phyloP scores from a whole-genome alignment of 2,329 filamentous ascomycete genomes.

The Phoma sp. region DNA sequence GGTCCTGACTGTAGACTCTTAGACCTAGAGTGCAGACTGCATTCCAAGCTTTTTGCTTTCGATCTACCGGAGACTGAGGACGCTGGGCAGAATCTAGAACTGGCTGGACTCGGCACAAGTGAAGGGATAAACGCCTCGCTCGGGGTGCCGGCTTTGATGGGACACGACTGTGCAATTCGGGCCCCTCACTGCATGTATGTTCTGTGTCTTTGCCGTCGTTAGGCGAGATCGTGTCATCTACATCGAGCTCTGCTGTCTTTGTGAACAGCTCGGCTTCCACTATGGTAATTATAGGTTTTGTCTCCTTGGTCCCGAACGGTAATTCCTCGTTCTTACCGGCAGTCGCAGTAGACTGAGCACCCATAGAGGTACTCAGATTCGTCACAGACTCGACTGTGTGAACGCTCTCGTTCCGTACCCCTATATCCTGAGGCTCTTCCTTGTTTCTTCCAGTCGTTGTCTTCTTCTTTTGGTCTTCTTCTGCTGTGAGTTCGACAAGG shows the following conservation, averaged over 20 bases:
- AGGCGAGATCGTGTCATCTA: neutral
- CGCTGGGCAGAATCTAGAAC: neutral
- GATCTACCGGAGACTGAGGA: slow-evolving; percentile 12
- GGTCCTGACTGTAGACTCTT: slow-evolving; percentile 54
- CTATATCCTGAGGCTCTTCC: slow-evolving; percentile 40
- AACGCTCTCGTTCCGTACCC: slow-evolving; percentile 13
- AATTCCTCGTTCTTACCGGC: neutral
- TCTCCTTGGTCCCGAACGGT: neutral
- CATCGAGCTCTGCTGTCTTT: neutral
- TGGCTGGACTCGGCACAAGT: slow-evolving; percentile 2
- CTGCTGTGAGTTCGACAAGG: slow-evolving; percentile 57
- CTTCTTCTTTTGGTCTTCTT: slow-evolving; percentile 53
- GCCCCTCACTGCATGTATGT: neutral
- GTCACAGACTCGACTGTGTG: neutral
- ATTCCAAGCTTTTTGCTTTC: slow-evolving; percentile 59
- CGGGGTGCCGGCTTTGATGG: neutral
- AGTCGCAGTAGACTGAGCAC: neutral
- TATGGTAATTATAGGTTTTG: neutral
- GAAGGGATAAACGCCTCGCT: neutral
- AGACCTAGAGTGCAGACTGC: slow-evolving; percentile 66
- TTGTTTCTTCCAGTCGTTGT: slow-evolving; percentile 41
- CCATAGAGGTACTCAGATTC: neutral
- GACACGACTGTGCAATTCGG: neutral
- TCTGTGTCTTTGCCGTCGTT: neutral
- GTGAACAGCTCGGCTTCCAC: neutral